phyloP scores from a whole-genome alignment of 1,284 basidiomycete genomes.

The Sporisorium exsertum region DNA sequence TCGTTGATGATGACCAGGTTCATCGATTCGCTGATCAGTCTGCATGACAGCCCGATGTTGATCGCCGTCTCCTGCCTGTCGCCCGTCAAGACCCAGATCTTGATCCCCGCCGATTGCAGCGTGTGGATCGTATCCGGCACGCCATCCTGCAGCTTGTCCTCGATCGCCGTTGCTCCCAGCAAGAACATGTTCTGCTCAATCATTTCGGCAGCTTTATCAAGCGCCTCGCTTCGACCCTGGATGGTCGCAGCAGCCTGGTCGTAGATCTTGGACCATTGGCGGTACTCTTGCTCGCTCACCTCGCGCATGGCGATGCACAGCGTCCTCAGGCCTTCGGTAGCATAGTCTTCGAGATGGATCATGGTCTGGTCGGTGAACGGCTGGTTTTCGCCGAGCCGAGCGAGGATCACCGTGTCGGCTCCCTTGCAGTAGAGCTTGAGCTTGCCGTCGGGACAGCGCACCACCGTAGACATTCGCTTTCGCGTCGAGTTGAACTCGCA shows the following conservation, averaged over 20 bases:
- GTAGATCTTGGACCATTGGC: constrained; percentile 87
- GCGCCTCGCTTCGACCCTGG: constrained; percentile 89
- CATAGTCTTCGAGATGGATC: constrained; percentile 82
- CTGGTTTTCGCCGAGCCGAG: constrained; percentile 72
- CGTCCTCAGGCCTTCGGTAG: constrained; percentile 94
- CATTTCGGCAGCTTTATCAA: constrained; percentile 93
- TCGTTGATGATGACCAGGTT: constrained; percentile 94
- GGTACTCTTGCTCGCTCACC: constrained; percentile 88
- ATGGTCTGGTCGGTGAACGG: constrained; percentile 87
- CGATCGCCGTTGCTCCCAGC: constrained; percentile 96
- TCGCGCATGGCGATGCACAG: constrained; percentile 96
- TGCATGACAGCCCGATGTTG: constrained; percentile 97
- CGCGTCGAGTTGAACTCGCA: constrained; percentile 99
- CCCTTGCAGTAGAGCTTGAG: constrained; percentile 98
- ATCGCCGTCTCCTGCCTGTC: constrained; percentile 99
- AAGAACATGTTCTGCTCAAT: constrained; percentile 94
- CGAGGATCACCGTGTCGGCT: constrained; percentile 87
- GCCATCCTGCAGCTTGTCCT: constrained; percentile 98
- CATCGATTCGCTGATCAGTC: constrained; percentile 97
- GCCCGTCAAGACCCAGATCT: constrained; percentile 98
- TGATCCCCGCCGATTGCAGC: constrained; percentile 96
- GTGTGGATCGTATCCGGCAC: constrained; percentile 99
- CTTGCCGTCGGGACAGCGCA: constrained; percentile 86
- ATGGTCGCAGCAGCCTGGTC: constrained; percentile 91
- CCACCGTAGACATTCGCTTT: constrained; percentile 96